Conservation (phyloP, 164 flowering plant genomes). For the Platanus orientalis region DNA sequence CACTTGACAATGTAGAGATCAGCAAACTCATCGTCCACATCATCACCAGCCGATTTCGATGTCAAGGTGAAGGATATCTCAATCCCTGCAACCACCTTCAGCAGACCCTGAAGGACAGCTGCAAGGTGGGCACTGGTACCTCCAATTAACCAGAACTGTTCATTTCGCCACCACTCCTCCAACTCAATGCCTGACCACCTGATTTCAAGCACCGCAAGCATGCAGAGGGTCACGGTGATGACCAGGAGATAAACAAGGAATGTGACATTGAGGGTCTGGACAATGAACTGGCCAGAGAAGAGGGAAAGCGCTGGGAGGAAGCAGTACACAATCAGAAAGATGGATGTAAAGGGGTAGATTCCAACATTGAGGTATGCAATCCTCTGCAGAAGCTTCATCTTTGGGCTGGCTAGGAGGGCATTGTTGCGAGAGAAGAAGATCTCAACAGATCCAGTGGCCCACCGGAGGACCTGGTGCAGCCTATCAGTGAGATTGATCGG, state of each 20-base stretch:
- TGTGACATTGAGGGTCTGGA: constrained; percentile 48
- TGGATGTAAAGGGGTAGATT: constrained; percentile 77
- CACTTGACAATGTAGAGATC: constrained; percentile 76
- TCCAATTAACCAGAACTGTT: constrained; percentile 89
- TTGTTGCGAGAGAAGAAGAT: constrained; percentile 85
- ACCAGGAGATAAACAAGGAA: constrained; percentile 68
- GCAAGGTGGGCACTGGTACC: constrained; percentile 91
- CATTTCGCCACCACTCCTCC: constrained; percentile 93
- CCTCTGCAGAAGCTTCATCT: constrained; percentile 61
- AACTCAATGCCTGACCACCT: constrained; percentile 78
- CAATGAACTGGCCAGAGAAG: constrained; percentile 78
- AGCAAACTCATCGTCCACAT: constrained; percentile 62
- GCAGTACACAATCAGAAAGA: constrained; percentile 78
- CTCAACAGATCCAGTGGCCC: constrained; percentile 92
- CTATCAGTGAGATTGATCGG: constrained; percentile 83
- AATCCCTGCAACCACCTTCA: constrained; percentile 80
- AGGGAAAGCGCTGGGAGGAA: constrained; percentile 82
- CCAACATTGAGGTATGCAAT: constrained; percentile 74
- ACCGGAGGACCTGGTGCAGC: constrained; percentile 87
- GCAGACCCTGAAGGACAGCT: constrained; percentile 82
- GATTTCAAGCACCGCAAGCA: constrained; percentile 73
- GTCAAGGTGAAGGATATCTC: constrained; percentile 85
- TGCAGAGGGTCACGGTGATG: constrained; percentile 57
- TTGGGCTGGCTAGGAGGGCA: constrained; percentile 55
- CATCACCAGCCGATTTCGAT: constrained; percentile 70